Conservation (phyloP, 2,329 filamentous ascomycete species). For the Colletotrichum lentis region DNA sequence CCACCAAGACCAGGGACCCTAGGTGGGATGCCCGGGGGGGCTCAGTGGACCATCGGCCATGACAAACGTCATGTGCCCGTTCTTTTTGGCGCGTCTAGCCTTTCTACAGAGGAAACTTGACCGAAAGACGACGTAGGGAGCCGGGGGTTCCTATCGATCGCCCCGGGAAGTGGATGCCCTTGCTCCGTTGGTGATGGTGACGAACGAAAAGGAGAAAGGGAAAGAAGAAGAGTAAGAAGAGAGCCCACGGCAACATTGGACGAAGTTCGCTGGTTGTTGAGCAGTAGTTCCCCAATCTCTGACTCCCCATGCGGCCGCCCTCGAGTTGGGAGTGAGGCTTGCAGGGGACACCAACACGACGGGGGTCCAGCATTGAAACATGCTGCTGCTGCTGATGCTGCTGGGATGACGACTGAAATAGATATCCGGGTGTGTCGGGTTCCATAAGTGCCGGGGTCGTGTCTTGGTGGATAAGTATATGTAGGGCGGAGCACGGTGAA, state of each 20-base stretch:
- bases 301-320: neutral
- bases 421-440: slow-evolving; percentile 13
- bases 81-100: slow-evolving; percentile 26
- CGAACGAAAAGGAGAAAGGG: neutral
- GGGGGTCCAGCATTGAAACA: neutral
- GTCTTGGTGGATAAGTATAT: slow-evolving; percentile 12
- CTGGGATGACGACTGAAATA: slow-evolving; percentile 12
- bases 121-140: slow-evolving; percentile 5
- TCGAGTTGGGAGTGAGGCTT: neutral
- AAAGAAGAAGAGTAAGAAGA: no score
- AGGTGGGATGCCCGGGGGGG: slow-evolving; percentile 12
- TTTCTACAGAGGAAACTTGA: no score
- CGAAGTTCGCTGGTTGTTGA: neutral
- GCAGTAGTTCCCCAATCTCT: neutral
- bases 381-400: neutral
- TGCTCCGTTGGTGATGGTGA: neutral
- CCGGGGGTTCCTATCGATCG: slow-evolving; percentile 11
- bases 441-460: slow-evolving; percentile 4
- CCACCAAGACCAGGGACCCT: slow-evolving; percentile 26
- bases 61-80: slow-evolving; percentile 31
- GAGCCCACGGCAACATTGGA: neutral
- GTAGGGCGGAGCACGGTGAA: neutral
- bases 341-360: slow-evolving; percentile 16
- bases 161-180: slow-evolving; percentile 8
- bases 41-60: slow-evolving; percentile 8